Evolutionary conservation across 1,284 basidiomycete species (phyloP).

Genomic region (Tetrapyrgos nigripes): DNA sequence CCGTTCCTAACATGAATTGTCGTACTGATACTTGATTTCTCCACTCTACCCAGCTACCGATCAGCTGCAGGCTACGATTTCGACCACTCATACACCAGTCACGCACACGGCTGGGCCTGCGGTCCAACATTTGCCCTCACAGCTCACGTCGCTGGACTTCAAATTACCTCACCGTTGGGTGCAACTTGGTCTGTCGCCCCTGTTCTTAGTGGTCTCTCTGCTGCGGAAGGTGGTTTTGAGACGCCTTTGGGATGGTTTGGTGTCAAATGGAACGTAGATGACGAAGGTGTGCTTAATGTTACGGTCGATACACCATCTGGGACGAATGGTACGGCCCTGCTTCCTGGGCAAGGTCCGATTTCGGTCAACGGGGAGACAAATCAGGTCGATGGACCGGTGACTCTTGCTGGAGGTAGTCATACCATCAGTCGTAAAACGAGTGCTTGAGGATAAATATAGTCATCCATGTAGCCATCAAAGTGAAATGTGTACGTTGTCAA

Average conservation of each 20-base stretch:
- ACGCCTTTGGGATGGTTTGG: constrained; percentile 51
- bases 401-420: background rate
- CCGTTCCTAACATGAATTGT: background rate
- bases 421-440: background rate
- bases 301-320: constrained; percentile 37
- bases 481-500: no score
- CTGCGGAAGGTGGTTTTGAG: constrained; percentile 49
- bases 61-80: constrained; percentile 54
- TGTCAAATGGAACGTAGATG: constrained; percentile 34
- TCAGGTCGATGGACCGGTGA: background rate
- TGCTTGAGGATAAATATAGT: background rate
- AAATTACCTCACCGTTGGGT: constrained; percentile 44
- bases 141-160: constrained; percentile 50
- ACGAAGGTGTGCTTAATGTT: constrained; percentile 28
- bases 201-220: constrained; percentile 42
- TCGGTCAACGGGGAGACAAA: constrained; percentile 29
- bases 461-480: background rate
- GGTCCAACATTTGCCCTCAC: constrained; percentile 54
- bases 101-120: constrained; percentile 52
- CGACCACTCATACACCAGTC: constrained; percentile 53
- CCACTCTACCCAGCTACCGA: constrained; percentile 41
- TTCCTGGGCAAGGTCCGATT: constrained; percentile 39
- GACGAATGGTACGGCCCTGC: constrained; percentile 36
- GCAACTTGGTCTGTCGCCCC: constrained; percentile 49
- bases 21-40: constrained; percentile 1